These are phyloP conservation scores for Coniochaeta pulveracea DNA, from an alignment of 2,329 filamentous ascomycete species.

Conservation along the genomic window DNA sequence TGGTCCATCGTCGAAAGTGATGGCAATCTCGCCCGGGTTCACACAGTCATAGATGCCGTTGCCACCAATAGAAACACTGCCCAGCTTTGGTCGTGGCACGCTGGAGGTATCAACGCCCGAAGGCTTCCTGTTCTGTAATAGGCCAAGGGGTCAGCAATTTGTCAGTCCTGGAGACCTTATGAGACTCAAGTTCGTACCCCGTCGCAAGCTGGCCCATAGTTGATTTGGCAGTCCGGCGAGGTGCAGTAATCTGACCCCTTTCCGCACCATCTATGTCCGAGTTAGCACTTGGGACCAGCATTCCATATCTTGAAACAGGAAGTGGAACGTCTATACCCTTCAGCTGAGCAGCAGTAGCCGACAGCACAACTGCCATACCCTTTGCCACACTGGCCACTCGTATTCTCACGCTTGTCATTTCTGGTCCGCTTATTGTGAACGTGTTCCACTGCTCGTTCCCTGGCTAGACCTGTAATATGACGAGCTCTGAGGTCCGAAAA, in stretches of 20 bases:
- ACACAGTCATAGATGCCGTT: constrained; percentile 43
- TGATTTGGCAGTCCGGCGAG: constrained; percentile 49
- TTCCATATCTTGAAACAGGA: background rate
- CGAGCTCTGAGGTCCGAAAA: constrained; percentile 12
- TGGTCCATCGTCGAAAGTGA: constrained; percentile 60
- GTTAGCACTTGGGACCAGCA: constrained; percentile 7
- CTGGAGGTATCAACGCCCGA: constrained; percentile 42
- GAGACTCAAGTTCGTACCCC: constrained; percentile 18
- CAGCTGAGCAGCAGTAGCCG: constrained; percentile 21
- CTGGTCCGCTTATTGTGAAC: constrained; percentile 1
- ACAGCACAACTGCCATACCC: constrained; percentile 16
- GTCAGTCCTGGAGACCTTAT: background rate
- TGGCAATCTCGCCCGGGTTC: constrained; percentile 47
- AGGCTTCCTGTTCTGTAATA: constrained; percentile 31
- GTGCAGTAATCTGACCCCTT: constrained; percentile 43
- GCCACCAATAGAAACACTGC: constrained; percentile 43
- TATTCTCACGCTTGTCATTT: constrained; percentile 11
- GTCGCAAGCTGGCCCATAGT: constrained; percentile 50
- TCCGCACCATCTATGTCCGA: constrained; percentile 37
- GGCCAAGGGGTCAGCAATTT: constrained; percentile 6
- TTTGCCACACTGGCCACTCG: constrained; percentile 16
- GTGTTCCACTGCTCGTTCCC: background rate
- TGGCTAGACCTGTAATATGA: constrained; percentile 1
- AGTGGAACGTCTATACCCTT: constrained; percentile 14
- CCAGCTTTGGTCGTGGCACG: constrained; percentile 39